These are phyloP conservation scores for Acanthamoeba castellanii DNA, from an alignment of 208 protist species.

Conservation along the genomic window DNA sequence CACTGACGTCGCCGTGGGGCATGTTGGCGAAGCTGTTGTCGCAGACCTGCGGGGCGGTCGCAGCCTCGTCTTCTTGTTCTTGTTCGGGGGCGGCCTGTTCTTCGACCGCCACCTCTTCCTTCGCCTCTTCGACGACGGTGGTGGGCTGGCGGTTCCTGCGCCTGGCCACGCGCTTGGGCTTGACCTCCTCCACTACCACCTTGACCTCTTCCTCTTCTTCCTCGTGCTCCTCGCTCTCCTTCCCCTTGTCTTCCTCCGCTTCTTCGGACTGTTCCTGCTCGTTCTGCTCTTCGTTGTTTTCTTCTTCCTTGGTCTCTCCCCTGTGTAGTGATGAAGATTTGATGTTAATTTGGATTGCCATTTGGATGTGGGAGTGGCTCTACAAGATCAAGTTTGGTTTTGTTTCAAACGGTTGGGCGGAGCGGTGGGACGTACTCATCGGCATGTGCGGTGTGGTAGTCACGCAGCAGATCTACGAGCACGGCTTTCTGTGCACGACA, in stretches of 20 bases:
- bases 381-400: background rate
- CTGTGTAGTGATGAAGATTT: no score
- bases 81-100: background rate
- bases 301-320: no score
- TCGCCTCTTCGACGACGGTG: no score
- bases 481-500: background rate
- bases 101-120: background rate
- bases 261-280: background rate
- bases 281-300: background rate
- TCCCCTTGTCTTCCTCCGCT: background rate
- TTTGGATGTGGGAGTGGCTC: background rate
- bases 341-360: background rate
- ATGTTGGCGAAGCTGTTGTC: conserved; percentile 27
- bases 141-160: conserved; percentile 17
- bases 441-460: background rate
- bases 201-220: background rate
- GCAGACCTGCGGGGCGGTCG: background rate
- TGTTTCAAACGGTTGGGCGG: background rate
- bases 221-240: background rate
- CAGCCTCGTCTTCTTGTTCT: background rate
- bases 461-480: background rate
- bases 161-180: conserved; percentile 36
- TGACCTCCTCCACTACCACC: background rate
- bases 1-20: background rate
- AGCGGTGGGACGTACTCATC: background rate